Percentiles rank a stretch among this genome's conserved stretches.
Conservation (phyloP, 164 flowering plant genomes). For the Berberis thunbergii region DNA sequence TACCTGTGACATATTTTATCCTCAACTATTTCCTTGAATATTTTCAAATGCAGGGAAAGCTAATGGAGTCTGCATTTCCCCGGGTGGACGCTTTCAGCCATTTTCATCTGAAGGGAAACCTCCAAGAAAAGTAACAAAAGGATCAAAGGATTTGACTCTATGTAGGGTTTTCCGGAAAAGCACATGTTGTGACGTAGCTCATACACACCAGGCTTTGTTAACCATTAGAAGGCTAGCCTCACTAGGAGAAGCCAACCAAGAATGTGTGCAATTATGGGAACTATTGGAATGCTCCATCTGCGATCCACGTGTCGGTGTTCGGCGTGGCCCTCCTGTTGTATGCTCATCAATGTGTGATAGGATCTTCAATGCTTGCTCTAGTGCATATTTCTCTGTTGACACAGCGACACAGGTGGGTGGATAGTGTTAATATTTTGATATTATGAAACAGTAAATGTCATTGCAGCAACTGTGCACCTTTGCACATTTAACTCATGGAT, state of each 20-base stretch:
- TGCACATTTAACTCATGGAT: no score
- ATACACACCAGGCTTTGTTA: constrained; percentile 77
- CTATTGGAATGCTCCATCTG: constrained; percentile 86
- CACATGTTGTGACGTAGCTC: constrained; percentile 84
- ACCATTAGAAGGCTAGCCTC: constrained; percentile 63
- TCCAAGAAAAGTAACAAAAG: constrained; percentile 61
- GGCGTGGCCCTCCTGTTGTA: constrained; percentile 75
- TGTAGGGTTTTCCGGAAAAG: constrained; percentile 77
- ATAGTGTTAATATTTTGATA: neutral
- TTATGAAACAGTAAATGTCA: neutral
- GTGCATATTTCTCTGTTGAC: constrained; percentile 81
- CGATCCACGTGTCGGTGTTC: constrained; percentile 84
- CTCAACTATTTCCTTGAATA: neutral
- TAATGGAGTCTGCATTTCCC: constrained; percentile 63
- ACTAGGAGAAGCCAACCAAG: constrained; percentile 74
- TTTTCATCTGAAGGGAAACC: constrained; percentile 75
- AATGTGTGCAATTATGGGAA: constrained; percentile 93
- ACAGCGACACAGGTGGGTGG: constrained; percentile 58
- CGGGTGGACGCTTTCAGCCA: constrained; percentile 84
- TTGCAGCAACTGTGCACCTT: no score
- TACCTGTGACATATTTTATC: neutral
- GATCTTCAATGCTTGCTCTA: constrained; percentile 65
- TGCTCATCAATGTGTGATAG: constrained; percentile 85
- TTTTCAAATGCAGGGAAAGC: constrained; percentile 40
- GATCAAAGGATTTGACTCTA: constrained; percentile 68